Conservation (phyloP, 257 asterid species). For the Solanum pennellii region DNA sequence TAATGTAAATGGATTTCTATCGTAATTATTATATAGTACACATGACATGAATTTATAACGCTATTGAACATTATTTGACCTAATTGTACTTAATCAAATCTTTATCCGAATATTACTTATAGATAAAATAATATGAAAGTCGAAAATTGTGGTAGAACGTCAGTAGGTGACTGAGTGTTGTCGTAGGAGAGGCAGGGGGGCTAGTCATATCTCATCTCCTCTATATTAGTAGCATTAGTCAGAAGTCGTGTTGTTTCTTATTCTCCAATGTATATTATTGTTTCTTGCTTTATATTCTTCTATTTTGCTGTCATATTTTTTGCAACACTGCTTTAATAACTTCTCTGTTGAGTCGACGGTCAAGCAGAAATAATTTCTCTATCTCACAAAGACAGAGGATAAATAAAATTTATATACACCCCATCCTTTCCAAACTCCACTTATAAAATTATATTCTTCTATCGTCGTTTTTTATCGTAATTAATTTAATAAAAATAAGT, state of each 20-base stretch:
- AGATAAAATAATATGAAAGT: no score
- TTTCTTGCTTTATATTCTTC: neutral
- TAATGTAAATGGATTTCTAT: no score
- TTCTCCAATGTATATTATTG: neutral
- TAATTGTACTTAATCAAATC: no score
- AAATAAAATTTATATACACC: neutral
- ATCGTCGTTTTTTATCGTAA: no score
- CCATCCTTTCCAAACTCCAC: fast-evolving
- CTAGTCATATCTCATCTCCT: neutral
- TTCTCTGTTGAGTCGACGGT: neutral
- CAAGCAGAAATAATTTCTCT: neutral
- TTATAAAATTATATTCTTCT: neutral
- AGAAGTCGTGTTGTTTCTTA: neutral
- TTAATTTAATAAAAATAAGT: neutral
- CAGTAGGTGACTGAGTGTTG: fast-evolving
- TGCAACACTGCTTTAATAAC: neutral
- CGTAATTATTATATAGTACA: no score
- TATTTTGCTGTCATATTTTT: neutral
- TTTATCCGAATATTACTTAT: no score
- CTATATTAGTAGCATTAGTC: neutral
- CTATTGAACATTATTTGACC: no score
- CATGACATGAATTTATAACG: no score
- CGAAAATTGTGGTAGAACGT: fast-evolving
- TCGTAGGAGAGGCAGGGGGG: neutral
- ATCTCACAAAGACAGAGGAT: fast-evolving